phyloP scores from a whole-genome alignment of 345 rosid species.

The Heritiera fomes region DNA sequence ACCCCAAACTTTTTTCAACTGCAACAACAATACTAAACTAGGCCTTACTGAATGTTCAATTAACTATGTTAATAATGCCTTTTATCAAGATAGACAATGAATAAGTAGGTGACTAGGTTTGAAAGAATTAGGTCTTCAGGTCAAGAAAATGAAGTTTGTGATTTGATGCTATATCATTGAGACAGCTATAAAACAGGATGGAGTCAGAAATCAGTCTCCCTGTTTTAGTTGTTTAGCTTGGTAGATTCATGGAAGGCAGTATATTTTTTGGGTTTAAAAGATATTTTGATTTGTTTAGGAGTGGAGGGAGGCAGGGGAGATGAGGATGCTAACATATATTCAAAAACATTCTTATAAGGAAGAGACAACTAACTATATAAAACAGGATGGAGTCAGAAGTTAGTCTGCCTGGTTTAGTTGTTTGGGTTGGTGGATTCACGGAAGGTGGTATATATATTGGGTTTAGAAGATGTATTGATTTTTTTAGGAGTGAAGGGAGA shows the following conservation, averaged over 20 bases:
- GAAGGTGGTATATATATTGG: no score
- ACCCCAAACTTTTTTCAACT: no score
- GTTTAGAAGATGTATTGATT: no score
- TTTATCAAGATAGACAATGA: neutral
- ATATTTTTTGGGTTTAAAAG: neutral
- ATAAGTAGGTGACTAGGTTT: conserved; percentile 1
- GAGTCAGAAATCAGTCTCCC: neutral
- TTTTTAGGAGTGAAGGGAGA: no score
- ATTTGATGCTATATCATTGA: neutral
- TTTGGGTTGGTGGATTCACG: no score
- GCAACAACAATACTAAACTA: no score
- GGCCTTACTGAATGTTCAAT: no score
- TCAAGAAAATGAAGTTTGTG: neutral
- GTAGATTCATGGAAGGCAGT: neutral
- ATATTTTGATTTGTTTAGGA: neutral
- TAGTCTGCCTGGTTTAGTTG: no score
- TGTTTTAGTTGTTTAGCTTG: neutral
- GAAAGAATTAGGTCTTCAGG: neutral
- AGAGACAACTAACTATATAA: no score
- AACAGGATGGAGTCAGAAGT: no score
- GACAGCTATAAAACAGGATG: neutral
- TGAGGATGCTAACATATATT: neutral
- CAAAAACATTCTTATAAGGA: neutral
- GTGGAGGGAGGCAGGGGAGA: no score
- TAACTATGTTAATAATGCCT: no score